These are phyloP conservation scores for Xylaria telfairii DNA, from an alignment of 495 filamentous ascomycete genomes.

Conservation along the genomic window DNA sequence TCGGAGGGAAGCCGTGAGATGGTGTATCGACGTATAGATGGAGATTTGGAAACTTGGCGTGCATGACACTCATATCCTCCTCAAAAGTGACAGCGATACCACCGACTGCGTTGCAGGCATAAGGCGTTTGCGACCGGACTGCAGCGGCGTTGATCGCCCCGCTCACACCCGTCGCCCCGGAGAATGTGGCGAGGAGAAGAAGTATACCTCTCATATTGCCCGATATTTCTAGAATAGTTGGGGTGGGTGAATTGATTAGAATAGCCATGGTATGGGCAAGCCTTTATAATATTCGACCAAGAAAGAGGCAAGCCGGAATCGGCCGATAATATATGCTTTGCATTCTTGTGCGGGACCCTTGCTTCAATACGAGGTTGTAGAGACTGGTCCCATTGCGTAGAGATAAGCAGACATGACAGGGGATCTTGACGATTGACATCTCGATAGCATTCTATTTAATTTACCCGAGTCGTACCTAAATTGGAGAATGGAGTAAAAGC, in stretches of 20 bases:
- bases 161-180: conserved; percentile 5
- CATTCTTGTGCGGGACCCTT: background rate
- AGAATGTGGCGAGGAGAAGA: background rate
- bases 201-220: conserved; percentile 9
- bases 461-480: background rate
- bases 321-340: background rate
- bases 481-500: background rate
- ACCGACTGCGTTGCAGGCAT: conserved; percentile 20
- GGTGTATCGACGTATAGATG: conserved; percentile 9
- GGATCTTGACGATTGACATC: conserved; percentile 7
- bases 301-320: background rate
- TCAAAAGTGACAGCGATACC: conserved; percentile 3
- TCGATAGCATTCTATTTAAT: conserved; percentile 4
- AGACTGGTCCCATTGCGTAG: background rate
- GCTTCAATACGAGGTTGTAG: conserved; percentile 4
- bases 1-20: conserved; percentile 20
- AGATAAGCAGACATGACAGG: conserved; percentile 2
- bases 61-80: conserved; percentile 18
- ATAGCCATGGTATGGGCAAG: background rate
- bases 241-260: background rate
- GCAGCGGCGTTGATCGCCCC: conserved; percentile 3
- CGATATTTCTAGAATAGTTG: background rate
- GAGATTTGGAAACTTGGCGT: conserved; percentile 19
- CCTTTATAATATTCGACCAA: background rate
- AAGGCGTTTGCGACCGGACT: conserved; percentile 17